Percentiles rank a stretch among this genome's conserved stretches.
These are phyloP conservation scores for Fusarium fracticaudum DNA, from an alignment of 2,329 filamentous ascomycete genomes.

Conservation along the genomic window DNA sequence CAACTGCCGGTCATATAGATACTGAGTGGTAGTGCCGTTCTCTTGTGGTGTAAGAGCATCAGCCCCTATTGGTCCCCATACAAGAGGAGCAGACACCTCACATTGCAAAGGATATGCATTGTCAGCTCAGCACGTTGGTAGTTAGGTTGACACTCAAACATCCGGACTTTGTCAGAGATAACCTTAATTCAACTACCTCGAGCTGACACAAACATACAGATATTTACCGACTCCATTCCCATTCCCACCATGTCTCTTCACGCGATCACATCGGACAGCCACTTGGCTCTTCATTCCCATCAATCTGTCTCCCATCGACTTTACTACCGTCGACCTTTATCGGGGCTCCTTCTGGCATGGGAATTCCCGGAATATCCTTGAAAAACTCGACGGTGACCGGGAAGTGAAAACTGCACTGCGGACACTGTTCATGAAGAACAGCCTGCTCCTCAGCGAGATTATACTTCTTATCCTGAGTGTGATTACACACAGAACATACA, in stretches of 20 bases:
- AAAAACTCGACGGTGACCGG: slow-evolving; percentile 28
- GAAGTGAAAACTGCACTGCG: slow-evolving; percentile 30
- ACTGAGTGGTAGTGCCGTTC: not conserved
- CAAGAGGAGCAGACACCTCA: not conserved
- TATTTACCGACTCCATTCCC: not conserved
- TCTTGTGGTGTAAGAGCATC: not conserved
- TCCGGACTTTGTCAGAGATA: not conserved
- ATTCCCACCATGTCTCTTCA: not conserved
- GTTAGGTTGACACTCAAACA: not conserved
- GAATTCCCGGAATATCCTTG: slow-evolving; percentile 1
- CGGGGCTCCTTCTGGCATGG: not conserved
- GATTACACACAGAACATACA: slow-evolving; percentile 24
- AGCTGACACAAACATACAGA: not conserved
- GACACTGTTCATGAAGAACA: slow-evolving; percentile 22
- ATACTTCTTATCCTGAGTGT: slow-evolving; percentile 30
- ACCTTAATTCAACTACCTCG: slow-evolving; percentile 20
- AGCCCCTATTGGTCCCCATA: not conserved
- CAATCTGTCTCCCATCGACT: not conserved
- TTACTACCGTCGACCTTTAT: not conserved
- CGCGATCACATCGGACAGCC: not conserved
- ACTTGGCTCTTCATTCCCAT: not conserved
- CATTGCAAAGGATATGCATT: not conserved
- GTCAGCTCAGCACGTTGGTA: not conserved
- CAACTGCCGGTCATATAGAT: not conserved
- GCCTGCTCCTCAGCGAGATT: slow-evolving; percentile 30